These are phyloP conservation scores for Mycena polygramma DNA, from an alignment of 768 basidiomycete species.

Conservation along the genomic window DNA sequence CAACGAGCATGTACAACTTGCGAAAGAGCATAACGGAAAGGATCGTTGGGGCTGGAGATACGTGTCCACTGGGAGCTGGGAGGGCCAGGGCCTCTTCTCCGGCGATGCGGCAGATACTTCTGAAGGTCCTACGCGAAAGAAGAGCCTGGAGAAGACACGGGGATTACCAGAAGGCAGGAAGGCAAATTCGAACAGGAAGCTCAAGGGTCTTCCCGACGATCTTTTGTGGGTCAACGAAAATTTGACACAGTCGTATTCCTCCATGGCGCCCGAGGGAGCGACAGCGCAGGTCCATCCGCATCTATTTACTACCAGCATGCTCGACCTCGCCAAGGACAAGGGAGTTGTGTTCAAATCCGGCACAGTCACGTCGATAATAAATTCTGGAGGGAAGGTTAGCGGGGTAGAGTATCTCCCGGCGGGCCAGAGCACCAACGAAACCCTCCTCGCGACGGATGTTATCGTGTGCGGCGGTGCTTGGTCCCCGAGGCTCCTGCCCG, in stretches of 20 bases:
- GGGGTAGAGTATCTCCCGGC: conserved; percentile 61
- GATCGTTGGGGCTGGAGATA: conserved; percentile 88
- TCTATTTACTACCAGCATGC: conserved; percentile 80
- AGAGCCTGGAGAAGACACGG: conserved; percentile 68
- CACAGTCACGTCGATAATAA: conserved; percentile 58
- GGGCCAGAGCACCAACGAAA: conserved; percentile 43
- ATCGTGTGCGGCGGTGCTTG: conserved; percentile 90
- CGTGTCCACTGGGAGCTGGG: conserved; percentile 81
- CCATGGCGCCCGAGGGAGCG: conserved; percentile 67
- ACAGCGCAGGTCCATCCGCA: conserved; percentile 87
- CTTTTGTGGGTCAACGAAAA: conserved; percentile 66
- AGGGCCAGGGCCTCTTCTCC: conserved; percentile 62
- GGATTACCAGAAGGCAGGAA: conserved; percentile 54
- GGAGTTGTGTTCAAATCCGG: conserved; percentile 66
- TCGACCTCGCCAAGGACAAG: conserved; percentile 68
- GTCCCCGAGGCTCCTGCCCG: conserved; percentile 73
- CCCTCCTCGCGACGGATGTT: conserved; percentile 74
- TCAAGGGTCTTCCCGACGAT: conserved; percentile 62
- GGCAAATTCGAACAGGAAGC: conserved; percentile 36
- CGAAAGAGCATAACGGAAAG: conserved; percentile 74
- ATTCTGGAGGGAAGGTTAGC: conserved; percentile 56
- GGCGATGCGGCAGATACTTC: conserved; percentile 31
- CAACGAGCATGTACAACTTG: conserved; percentile 79
- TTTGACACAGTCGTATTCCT: conserved; percentile 72
- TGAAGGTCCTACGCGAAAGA: conserved; percentile 50